phyloP scores from a whole-genome alignment of 73 alveolate species.

The Stentor coeruleus region DNA sequence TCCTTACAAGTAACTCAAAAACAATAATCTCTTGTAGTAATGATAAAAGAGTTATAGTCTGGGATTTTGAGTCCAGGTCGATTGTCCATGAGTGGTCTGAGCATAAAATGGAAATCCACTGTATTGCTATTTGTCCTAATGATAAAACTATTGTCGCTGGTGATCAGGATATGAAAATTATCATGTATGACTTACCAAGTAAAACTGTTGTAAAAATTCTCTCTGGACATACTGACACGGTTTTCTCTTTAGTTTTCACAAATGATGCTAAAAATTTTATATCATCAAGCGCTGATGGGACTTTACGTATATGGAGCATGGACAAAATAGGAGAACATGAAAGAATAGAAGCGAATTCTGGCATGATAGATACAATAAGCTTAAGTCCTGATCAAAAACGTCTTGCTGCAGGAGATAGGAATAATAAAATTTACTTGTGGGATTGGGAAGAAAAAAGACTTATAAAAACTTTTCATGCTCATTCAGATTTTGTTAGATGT shows the following conservation, averaged over 20 bases:
- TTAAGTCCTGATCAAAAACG: background rate
- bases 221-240: background rate
- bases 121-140: background rate
- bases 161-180: background rate
- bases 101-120: too few relatives aligned
- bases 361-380: background rate
- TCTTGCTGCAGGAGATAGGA: background rate
- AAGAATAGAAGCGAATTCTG: background rate
- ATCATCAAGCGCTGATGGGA: background rate
- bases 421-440: too few relatives aligned
- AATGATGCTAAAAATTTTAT: background rate
- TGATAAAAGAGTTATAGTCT: too few relatives aligned
- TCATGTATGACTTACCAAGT: background rate
- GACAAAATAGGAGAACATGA: background rate
- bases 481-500: background rate
- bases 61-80: too few relatives aligned
- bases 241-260: background rate
- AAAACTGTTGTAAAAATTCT: too few relatives aligned
- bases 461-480: background rate
- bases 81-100: too few relatives aligned
- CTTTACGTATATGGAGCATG: background rate
- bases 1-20: too few relatives aligned
- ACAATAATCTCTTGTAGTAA: too few relatives aligned
- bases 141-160: background rate
- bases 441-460: background rate